A percentile compares a stretch with the other conserved stretches of the same genome.
Evolutionary conservation across 2,329 filamentous ascomycete species (phyloP).

Genomic region (Eutypa lata): DNA sequence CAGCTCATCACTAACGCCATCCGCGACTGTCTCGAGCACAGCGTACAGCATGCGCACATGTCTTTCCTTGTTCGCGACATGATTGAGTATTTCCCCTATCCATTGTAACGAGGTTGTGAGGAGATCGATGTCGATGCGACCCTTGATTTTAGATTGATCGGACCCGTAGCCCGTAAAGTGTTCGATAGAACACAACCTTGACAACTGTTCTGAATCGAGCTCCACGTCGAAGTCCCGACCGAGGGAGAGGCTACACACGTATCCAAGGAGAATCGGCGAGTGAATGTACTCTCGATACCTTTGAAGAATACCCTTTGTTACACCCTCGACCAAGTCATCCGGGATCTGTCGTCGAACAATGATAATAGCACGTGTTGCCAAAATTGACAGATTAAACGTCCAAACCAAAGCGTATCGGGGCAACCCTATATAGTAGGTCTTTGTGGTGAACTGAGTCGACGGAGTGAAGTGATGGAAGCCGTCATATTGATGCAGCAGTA

Average conservation of each 20-base stretch:
- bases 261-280: slow-evolving; percentile 20
- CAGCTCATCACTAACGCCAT: slow-evolving; percentile 3
- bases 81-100: slow-evolving; percentile 19
- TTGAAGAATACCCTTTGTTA: slow-evolving; percentile 16
- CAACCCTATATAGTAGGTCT: slow-evolving; percentile 21
- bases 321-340: slow-evolving; percentile 11
- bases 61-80: slow-evolving; percentile 20
- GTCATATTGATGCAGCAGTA: slow-evolving; percentile 22
- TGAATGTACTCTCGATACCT: slow-evolving; percentile 14
- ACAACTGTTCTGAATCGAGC: slow-evolving; percentile 6
- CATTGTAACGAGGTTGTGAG: slow-evolving; percentile 15
- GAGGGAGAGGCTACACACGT: slow-evolving; percentile 16
- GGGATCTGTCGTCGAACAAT: slow-evolving; percentile 15
- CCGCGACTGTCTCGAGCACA: slow-evolving; percentile 15
- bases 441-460: slow-evolving; percentile 1
- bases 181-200: slow-evolving; percentile 9
- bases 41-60: slow-evolving; percentile 16
- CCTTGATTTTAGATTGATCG: slow-evolving; percentile 12
- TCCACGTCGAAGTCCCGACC: slow-evolving; percentile 21
- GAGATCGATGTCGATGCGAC: slow-evolving; percentile 12
- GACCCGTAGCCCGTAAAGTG: slow-evolving; percentile 14
- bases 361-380: slow-evolving; percentile 16
- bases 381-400: slow-evolving; percentile 17
- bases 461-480: slow-evolving; percentile 17
- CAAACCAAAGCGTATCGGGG: slow-evolving; percentile 22